phyloP scores from a whole-genome alignment of 1,284 basidiomycete genomes.

The Microbotryum lychnidis-dioicae region DNA sequence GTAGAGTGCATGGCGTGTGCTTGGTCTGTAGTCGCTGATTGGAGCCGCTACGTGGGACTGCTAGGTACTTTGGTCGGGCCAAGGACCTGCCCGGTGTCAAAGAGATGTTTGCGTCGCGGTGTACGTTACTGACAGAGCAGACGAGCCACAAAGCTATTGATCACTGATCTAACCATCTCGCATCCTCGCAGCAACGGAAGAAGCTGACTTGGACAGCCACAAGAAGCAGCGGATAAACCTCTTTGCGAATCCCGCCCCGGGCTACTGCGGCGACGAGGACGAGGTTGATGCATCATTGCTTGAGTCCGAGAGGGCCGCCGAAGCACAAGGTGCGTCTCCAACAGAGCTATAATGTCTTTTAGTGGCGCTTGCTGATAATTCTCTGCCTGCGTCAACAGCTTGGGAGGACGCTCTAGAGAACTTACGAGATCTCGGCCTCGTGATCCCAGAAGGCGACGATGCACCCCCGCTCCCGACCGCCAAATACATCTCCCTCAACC shows the following conservation, averaged over 20 bases:
- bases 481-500: slow-evolving; percentile 25
- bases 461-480: slow-evolving; percentile 32
- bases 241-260: slow-evolving; percentile 76
- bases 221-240: slow-evolving; percentile 48
- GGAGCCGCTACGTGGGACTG: neutral
- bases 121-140: slow-evolving; percentile 44
- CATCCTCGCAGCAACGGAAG: slow-evolving; percentile 51
- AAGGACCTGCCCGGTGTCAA: slow-evolving; percentile 93
- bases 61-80: slow-evolving; percentile 90
- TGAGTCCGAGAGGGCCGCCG: slow-evolving; percentile 59
- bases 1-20: neutral
- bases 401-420: slow-evolving; percentile 30
- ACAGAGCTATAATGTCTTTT: neutral
- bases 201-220: slow-evolving; percentile 78
- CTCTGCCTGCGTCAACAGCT: slow-evolving; percentile 5
- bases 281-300: slow-evolving; percentile 66
- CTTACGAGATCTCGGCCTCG: slow-evolving; percentile 24
- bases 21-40: neutral
- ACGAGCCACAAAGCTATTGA: neutral
- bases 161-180: slow-evolving; percentile 5
- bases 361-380: neutral
- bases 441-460: slow-evolving; percentile 8
- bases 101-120: slow-evolving; percentile 78
- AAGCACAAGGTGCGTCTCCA: slow-evolving; percentile 56
- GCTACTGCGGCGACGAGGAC: slow-evolving; percentile 87